A percentile compares a stretch with the other conserved stretches of the same genome.
These are phyloP conservation scores for Aegilops longissima DNA, from an alignment of 176 grass and related monocot species.

Conservation along the genomic window DNA sequence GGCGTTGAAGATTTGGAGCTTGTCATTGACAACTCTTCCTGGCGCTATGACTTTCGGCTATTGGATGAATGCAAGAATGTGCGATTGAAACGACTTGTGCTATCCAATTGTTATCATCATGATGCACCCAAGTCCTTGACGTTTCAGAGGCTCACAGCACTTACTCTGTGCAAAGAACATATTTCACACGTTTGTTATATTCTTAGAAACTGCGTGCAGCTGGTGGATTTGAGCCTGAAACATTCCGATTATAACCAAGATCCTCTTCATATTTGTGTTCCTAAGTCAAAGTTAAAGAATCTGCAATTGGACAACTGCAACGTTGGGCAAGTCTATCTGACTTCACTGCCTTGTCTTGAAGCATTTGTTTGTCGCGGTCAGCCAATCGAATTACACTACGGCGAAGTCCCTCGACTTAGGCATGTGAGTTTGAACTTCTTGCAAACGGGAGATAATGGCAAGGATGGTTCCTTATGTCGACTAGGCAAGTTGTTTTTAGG, in stretches of 20 bases:
- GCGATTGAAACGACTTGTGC: background rate
- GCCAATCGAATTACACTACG: constrained; percentile 10
- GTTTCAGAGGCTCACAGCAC: constrained; percentile 19
- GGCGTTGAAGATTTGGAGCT: constrained; percentile 28
- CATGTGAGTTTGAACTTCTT: constrained; percentile 28
- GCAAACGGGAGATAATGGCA: background rate
- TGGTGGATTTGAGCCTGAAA: background rate
- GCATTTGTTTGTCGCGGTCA: constrained; percentile 14
- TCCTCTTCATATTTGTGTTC: background rate
- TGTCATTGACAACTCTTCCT: background rate
- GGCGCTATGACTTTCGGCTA: background rate
- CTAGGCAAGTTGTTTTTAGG: constrained; percentile 27
- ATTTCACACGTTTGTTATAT: background rate
- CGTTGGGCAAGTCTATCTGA: constrained; percentile 16
- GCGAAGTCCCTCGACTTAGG: constrained; percentile 14
- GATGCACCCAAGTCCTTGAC: background rate
- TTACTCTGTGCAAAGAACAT: background rate
- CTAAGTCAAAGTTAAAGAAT: background rate
- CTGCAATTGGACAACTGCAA: constrained; percentile 17
- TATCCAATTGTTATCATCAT: background rate
- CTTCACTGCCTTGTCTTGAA: constrained; percentile 18
- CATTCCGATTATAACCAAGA: background rate
- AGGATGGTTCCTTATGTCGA: background rate
- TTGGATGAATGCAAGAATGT: background rate
- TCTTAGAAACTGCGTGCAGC: background rate